Base-by-base conservation (phyloP, 345 rosid species). In the Triadica sebifera region DNA sequence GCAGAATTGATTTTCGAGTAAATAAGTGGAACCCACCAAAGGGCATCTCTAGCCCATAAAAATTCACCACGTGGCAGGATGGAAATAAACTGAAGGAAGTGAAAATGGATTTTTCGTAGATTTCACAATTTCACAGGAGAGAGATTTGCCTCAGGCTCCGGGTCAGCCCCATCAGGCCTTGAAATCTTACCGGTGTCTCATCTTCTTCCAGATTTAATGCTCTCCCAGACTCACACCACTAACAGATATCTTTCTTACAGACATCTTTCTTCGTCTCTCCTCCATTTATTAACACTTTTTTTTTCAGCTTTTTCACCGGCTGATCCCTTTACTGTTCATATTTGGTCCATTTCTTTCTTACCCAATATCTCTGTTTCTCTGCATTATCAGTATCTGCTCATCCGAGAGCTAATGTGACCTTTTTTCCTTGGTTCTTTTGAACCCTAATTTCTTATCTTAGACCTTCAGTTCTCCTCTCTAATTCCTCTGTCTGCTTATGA, bases 171-270 rank as follows among this genome's bases (percentile, higher is more conserved):
- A 34, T 16, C 25, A 20, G 60, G 67, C 65, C 64, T 64, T 67
- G 46, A 55, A 56, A 72, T 80, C 20, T 71, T 47, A 55, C 69
- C 72, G 43, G 76, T 60, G 75, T 57, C 65, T 81, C 73, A 37
- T 60, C 78, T 50, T 67, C 59, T 70, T 15, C 80, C 45, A 60
- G 52, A 70, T 76, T 82, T 43, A 75, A 78, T 85, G 81, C 82
- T 71, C 22, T 52, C 34, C 1, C 34, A 1, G 34, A 29, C 34
- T 29, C 38, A 0, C 65, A 25, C 12, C 41, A 8, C 69, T 56
- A 37, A n/a, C 55, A 49, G n/a, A 41, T 12, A 3, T 13, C 11
- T 25, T 39, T n/a, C 45, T 67, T 16, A n/a, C n/a, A n/a, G n/a
- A 41, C 19, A 3, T 13, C 11, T 25, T 39, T n/a, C 45, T 67